phyloP scores from a whole-genome alignment of 2,329 filamentous ascomycete genomes.

The Albophoma yamanashiensis region DNA sequence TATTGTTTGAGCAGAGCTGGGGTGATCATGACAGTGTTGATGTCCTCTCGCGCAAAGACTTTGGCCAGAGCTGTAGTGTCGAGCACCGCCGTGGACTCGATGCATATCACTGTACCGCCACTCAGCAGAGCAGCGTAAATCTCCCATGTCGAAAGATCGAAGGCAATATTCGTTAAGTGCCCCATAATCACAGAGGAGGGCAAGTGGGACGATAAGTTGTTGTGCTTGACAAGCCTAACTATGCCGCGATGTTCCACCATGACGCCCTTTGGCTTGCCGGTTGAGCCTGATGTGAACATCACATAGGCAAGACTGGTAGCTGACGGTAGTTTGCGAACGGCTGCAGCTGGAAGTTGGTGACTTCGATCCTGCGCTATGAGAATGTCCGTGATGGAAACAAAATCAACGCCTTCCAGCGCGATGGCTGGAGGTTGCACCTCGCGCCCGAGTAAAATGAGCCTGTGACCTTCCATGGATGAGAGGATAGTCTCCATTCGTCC shows the following conservation, averaged over 20 bases:
- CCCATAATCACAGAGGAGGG: background rate
- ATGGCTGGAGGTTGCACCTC: no score
- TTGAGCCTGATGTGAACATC: background rate
- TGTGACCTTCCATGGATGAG: no score
- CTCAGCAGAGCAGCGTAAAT: background rate
- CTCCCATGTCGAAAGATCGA: background rate
- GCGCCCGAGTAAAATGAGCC: no score
- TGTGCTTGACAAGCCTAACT: background rate
- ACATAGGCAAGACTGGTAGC: background rate
- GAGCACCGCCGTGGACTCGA: background rate
- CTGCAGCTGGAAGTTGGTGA: no score
- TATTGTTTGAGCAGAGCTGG: background rate
- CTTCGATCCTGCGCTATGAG: no score
- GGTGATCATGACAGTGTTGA: background rate
- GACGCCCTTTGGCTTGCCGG: background rate
- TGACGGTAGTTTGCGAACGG: no score
- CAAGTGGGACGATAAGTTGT: background rate
- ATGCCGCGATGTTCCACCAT: background rate
- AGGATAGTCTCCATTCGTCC: no score
- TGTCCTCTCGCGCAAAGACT: background rate
- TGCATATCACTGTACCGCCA: background rate
- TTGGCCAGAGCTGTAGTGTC: background rate
- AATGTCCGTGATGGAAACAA: no score
- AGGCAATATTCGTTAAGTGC: background rate
- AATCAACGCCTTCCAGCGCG: no score